Conservation (phyloP, 164 flowering plant species). For the Santalum album region DNA sequence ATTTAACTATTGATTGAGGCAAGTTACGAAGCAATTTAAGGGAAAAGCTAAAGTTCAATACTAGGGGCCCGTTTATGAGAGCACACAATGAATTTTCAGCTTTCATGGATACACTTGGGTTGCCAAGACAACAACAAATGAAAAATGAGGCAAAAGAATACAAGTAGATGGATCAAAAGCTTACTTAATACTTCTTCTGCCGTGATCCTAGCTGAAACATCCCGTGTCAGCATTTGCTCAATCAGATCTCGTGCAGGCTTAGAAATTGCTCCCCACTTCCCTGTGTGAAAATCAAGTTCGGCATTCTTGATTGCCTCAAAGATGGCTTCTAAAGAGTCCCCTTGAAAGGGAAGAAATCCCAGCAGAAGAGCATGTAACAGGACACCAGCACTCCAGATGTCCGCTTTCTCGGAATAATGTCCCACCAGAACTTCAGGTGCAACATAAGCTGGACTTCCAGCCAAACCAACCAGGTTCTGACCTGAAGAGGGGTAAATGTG, state of each 20-base stretch:
- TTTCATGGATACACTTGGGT: too few species aligned
- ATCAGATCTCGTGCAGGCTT: slow-evolving; percentile 78
- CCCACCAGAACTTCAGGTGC: slow-evolving; percentile 92
- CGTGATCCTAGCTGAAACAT: slow-evolving; percentile 67
- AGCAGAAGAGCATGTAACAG: slow-evolving; percentile 80
- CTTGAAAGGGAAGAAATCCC: slow-evolving; percentile 79
- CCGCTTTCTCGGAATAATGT: slow-evolving; percentile 83
- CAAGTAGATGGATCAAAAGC: slow-evolving; percentile 10
- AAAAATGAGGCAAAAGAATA: too few species aligned
- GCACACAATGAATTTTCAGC: too few species aligned
- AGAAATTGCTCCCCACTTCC: slow-evolving; percentile 76
- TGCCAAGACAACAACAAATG: too few species aligned
- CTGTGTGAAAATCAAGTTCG: slow-evolving; percentile 63
- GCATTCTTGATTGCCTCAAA: slow-evolving; percentile 83
- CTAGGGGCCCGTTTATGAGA: too few species aligned
- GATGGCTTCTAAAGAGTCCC: slow-evolving; percentile 66
- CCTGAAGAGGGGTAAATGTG: slow-evolving; percentile 37
- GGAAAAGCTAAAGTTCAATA: too few species aligned
- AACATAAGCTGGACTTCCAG: slow-evolving; percentile 95
- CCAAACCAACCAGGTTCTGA: slow-evolving; percentile 78
- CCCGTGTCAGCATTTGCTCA: slow-evolving; percentile 72
- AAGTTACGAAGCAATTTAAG: too few species aligned
- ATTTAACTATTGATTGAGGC: too few species aligned
- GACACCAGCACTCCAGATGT: slow-evolving; percentile 96
- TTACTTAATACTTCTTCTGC: slow-evolving; percentile 90